These are phyloP conservation scores for Stemphylium vesicarium DNA, from an alignment of 2,329 filamentous ascomycete genomes.

Conservation along the genomic window DNA sequence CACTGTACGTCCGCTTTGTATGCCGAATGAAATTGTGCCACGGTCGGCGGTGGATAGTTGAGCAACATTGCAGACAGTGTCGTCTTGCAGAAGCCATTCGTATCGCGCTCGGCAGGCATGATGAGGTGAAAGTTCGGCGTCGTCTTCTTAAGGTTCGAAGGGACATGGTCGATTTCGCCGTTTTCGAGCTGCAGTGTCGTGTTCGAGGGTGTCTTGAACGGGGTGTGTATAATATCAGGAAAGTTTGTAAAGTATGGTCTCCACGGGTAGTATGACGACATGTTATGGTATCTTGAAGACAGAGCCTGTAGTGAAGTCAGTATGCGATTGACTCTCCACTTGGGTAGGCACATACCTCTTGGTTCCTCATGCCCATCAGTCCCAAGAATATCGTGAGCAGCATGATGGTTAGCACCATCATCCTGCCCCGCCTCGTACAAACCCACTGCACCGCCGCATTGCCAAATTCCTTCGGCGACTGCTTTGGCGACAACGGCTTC, in stretches of 20 bases:
- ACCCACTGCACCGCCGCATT: slow-evolving; percentile 40
- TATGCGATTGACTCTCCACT: not conserved
- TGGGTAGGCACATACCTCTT: slow-evolving; percentile 17
- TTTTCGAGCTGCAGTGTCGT: slow-evolving; percentile 45
- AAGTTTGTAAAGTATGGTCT: slow-evolving; percentile 31
- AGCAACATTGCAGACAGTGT: slow-evolving; percentile 64
- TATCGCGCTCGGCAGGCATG: slow-evolving; percentile 57
- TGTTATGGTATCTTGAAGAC: slow-evolving; percentile 32
- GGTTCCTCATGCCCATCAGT: slow-evolving; percentile 24
- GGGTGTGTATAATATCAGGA: slow-evolving; percentile 33
- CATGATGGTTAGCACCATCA: slow-evolving; percentile 26
- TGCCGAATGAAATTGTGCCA: slow-evolving; percentile 55
- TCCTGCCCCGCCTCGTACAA: slow-evolving; percentile 39
- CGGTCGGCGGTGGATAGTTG: slow-evolving; percentile 64
- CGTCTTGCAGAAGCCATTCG: slow-evolving; percentile 62
- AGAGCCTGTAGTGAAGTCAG: slow-evolving; percentile 26
- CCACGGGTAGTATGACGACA: slow-evolving; percentile 41
- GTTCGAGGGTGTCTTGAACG: slow-evolving; percentile 42
- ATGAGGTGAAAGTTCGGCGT: slow-evolving; percentile 61
- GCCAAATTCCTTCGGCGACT: slow-evolving; percentile 29
- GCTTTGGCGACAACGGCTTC: slow-evolving; percentile 35
- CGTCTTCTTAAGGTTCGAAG: slow-evolving; percentile 38
- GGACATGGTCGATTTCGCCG: slow-evolving; percentile 35
- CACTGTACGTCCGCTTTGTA: slow-evolving; percentile 34
- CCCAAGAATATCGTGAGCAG: slow-evolving; percentile 30